Conservation (phyloP, 352 stramenopile species). For the Globisporangium polare region DNA sequence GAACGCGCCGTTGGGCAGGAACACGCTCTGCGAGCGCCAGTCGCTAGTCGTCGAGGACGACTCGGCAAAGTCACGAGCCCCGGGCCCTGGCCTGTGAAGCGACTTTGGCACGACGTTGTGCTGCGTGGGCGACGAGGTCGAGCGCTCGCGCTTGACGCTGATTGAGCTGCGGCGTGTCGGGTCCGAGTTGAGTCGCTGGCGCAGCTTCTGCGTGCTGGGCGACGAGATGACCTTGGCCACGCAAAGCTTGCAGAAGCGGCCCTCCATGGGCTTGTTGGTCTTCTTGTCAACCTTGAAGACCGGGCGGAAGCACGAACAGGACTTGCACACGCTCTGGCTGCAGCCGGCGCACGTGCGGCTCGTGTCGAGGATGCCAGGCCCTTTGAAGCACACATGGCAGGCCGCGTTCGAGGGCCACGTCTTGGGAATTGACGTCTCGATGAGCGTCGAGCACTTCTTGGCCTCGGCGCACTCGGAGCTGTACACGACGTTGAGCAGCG, state of each 20-base stretch:
- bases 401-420: conserved; percentile 32
- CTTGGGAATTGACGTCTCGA: conserved; percentile 9
- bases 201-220: conserved; percentile 7
- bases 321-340: conserved; percentile 35
- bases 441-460: conserved; percentile 8
- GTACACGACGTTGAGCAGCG: conserved; percentile 15
- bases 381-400: conserved; percentile 20
- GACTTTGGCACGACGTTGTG: background rate
- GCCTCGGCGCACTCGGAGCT: conserved; percentile 15
- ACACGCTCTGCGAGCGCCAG: conserved; percentile 14
- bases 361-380: conserved; percentile 19
- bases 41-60: background rate
- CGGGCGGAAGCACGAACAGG: conserved; percentile 18
- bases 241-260: conserved; percentile 15
- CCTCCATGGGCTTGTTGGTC: conserved; percentile 10
- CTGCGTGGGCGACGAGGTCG: conserved; percentile 7
- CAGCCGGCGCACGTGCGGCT: conserved; percentile 28
- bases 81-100: background rate
- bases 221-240: conserved; percentile 6
- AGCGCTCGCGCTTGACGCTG: conserved; percentile 11
- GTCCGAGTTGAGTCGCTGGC: conserved; percentile 9
- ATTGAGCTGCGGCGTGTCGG: conserved; percentile 6
- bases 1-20: conserved; percentile 13
- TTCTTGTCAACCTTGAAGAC: conserved; percentile 16
- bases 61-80: background rate